These are phyloP conservation scores for Chamaecyparis obtusa DNA, from an alignment of 75 land plant genomes.

Conservation along the genomic window DNA sequence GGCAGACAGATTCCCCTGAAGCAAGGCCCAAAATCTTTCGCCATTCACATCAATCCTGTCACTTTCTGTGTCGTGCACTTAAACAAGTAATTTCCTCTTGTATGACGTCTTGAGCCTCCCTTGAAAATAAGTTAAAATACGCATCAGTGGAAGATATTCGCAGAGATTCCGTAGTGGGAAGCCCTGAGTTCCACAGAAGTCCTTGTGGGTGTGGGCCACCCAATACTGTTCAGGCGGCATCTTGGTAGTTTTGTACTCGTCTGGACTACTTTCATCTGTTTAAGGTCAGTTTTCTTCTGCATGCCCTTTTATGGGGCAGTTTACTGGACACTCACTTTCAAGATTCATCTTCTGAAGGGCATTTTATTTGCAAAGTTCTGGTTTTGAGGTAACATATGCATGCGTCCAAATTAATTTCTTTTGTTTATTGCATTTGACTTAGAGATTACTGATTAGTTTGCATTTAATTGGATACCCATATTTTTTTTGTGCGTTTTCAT, in stretches of 20 bases:
- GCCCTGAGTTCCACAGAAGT: neutral
- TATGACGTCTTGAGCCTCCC: neutral
- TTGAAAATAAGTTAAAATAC: neutral
- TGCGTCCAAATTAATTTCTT: neutral
- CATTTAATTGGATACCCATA: neutral
- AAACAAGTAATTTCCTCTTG: neutral
- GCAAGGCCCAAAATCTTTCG: neutral
- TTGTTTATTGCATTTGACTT: neutral
- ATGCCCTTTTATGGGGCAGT: neutral
- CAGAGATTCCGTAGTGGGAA: neutral
- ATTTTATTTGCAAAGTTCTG: neutral
- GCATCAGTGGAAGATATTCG: neutral
- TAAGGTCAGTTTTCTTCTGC: neutral
- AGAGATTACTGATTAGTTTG: neutral
- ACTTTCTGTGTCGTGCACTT: neutral
- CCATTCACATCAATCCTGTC: neutral
- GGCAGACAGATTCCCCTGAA: neutral
- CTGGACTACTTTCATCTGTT: neutral
- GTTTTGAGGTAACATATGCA: neutral
- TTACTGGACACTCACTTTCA: neutral
- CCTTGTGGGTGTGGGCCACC: neutral
- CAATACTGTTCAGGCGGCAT: neutral
- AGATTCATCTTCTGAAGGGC: neutral
- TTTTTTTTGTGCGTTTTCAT: neutral
- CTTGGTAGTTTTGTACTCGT: neutral